These are phyloP conservation scores for Lepidium sativum DNA, from an alignment of 345 rosid genomes.

Conservation along the genomic window DNA sequence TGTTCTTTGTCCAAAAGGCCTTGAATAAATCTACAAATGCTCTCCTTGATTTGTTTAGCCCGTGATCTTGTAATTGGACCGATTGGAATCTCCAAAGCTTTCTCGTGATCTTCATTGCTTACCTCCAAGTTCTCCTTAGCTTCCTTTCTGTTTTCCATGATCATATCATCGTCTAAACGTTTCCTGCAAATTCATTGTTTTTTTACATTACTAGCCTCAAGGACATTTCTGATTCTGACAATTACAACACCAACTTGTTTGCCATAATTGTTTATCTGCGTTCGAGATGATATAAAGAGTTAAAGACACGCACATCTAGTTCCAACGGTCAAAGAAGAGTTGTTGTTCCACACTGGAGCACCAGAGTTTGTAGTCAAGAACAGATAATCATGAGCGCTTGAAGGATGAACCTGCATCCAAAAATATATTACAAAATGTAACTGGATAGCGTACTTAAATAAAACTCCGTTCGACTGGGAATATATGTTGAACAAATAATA, in stretches of 20 bases:
- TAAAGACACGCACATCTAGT: slow-evolving; percentile 17
- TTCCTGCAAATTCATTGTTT: neutral
- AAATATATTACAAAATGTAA: neutral
- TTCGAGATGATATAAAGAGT: too few relatives aligned
- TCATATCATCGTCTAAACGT: neutral
- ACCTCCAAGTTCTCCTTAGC: too few relatives aligned
- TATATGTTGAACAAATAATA: neutral
- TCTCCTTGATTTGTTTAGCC: too few relatives aligned
- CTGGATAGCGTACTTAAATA: neutral
- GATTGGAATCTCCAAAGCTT: too few relatives aligned
- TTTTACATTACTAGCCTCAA: neutral
- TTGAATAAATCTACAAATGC: too few relatives aligned
- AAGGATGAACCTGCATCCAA: slow-evolving; percentile 20
- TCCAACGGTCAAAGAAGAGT: slow-evolving; percentile 32
- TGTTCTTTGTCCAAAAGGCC: too few relatives aligned
- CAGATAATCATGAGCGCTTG: slow-evolving; percentile 24
- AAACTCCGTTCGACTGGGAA: neutral
- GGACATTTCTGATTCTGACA: neutral
- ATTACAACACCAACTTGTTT: neutral
- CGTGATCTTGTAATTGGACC: too few relatives aligned
- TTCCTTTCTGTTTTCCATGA: too few relatives aligned
- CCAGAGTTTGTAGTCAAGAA: slow-evolving; percentile 33
- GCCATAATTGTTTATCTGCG: neutral
- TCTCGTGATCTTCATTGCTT: too few relatives aligned
- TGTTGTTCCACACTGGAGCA: slow-evolving; percentile 33